Evolutionary conservation across 2,329 filamentous ascomycete genomes (phyloP), one percentile per base, ranked within the genome.

Genomic region (Aureobasidium mangrovei): DNA sequence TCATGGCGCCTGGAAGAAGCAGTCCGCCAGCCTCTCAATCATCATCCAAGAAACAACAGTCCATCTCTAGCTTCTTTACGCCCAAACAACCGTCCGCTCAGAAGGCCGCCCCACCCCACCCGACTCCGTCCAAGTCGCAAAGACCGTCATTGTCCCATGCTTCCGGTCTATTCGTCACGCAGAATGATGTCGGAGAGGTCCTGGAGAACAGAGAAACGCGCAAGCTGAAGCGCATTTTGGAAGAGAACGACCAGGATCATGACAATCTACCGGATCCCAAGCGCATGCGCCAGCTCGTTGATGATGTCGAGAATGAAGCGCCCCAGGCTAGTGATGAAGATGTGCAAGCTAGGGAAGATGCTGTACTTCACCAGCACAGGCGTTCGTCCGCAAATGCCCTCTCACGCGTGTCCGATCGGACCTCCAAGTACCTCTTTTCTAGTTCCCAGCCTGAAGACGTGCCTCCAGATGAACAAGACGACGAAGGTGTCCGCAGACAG

Each of bases 71-170:
- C 65, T 95, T 95, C 71, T 95, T 95, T 67, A 80, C 82, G 0
- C 65, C 66, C 2, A 72, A 70, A 57, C 57, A 67, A 4, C 61
- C 68, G 8, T 46, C 66, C 62, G 4, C 49, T 5, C 43, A 36
- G 35, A 44, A 62, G 96, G 85, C 71, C 95, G 89, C 66, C 80
- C 79, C 53, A 91, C 84, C 84, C 97, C 95, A 91, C 91, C 97
- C 62, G 83, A 72, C 69, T 95, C 88, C 69, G 98, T 28, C 49
- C 40, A 10, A 5, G 27, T 24, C 12, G 31, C 31, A 53, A 38
- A 59, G 58, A 55, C 49, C 41, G 38, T 32, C 58, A 36, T 47
- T 44, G 5, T 44, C 26, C 24, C 43, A 59, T 4, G 49, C 52
- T n/a, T 56, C 61, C 39, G 60, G 57, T 12, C 54, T 61, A 4